Evolutionary conservation across 2,329 filamentous ascomycete genomes (phyloP).

Genomic region (Colletotrichum trifolii): DNA sequence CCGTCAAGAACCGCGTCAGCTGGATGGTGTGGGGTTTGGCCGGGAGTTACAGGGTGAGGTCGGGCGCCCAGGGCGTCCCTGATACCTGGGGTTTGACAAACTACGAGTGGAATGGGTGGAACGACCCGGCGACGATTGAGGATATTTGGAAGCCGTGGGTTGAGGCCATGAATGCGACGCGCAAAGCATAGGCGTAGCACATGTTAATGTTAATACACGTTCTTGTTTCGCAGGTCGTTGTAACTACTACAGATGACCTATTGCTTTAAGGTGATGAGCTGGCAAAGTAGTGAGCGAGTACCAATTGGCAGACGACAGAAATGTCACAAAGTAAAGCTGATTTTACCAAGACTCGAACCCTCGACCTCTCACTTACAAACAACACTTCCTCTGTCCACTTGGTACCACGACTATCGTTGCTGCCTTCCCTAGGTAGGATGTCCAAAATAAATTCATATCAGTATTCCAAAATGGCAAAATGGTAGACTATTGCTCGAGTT

Average conservation of each 20-base stretch:
- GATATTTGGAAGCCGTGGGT: conserved; percentile 64
- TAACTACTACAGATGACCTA: background rate
- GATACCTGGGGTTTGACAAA: conserved; percentile 62
- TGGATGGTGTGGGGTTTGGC: conserved; percentile 64
- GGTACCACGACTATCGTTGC: background rate
- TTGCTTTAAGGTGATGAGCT: too few relatives aligned
- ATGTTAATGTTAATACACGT: background rate
- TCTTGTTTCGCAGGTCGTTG: too few relatives aligned
- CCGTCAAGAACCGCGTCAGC: conserved; percentile 55
- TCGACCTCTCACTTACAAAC: background rate
- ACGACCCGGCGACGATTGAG: conserved; percentile 56
- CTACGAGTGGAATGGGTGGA: conserved; percentile 59
- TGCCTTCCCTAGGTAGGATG: background rate
- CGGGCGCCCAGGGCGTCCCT: conserved; percentile 55
- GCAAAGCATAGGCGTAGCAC: conserved; percentile 41
- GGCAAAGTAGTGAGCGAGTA: too few relatives aligned
- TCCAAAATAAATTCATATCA: background rate
- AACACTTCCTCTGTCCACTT: background rate
- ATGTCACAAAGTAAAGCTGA: background rate
- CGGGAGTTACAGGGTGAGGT: conserved; percentile 60
- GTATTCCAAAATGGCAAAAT: conserved; percentile 3
- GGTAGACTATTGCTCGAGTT: background rate
- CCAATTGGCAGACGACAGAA: background rate
- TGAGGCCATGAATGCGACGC: conserved; percentile 52
- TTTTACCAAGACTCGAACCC: background rate